Evolutionary conservation across 352 stramenopile genomes (phyloP), one percentile per base, ranked within the genome.

Genomic region (Phytophthora chlamydospora): DNA sequence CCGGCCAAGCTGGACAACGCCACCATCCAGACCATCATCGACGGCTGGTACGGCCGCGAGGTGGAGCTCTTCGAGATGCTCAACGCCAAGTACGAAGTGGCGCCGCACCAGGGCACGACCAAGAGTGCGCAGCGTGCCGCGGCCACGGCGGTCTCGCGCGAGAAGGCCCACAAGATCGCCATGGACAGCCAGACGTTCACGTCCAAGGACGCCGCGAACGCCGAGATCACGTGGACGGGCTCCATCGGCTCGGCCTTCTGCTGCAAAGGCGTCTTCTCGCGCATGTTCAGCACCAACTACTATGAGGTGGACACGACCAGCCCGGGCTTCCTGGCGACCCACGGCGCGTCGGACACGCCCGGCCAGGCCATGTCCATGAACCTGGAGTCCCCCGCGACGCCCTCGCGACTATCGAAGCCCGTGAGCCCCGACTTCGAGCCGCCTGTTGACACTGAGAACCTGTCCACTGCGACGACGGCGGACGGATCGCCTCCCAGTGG

Each of bases 41-140:
- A 95, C 60, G 83, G 85, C 29, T 95, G 85, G 85, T 88, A 89
- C 46, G 85, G 83, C 38, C 83, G 83, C 27, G 85, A 95, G 42
- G 78, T 95, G 27, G 85, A 95, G 73, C 73, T 95, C 33, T 95
- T 95, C 55, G 78, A 85, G 65, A 95, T 95, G 85, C 83, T 95
- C 32, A 90, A 90, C 47, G 56, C 77, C 53, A 95, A 95, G 67
- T 95, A 95, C 60, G 85, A 95, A 66, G 87, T 95, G 59, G 74
- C 78, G 14, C 80, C 85, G 24, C 83, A 93, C 45, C 76, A 91
- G 53, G 85, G 85, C 17, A 80, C 80, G 16, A 88, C 85, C 50
- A 84, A 80, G 47, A 62, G 61, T 13, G 52, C 68, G 0, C 75
- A 87, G 36, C 68, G 78, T n/a, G 60, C 66, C 5, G 66, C 73